Conservation (phyloP, 192 early-diverging fungal species). For the Coemansia furcata region DNA sequence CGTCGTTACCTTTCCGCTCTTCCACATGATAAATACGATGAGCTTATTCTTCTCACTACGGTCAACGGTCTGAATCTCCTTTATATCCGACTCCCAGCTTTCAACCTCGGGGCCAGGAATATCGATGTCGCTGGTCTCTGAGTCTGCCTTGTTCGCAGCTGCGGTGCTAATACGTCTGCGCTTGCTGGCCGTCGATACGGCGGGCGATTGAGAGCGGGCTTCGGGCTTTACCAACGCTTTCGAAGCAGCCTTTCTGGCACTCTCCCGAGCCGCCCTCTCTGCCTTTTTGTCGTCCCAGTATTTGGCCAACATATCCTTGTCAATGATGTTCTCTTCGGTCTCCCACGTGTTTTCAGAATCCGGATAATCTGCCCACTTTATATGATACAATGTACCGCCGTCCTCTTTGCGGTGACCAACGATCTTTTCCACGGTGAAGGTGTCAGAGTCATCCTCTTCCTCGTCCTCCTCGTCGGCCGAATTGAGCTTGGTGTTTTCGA, state of each 20-base stretch:
- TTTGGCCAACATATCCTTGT: slow-evolving; percentile 29
- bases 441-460: slow-evolving; percentile 3
- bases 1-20: slow-evolving; percentile 39
- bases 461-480: background rate
- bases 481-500: slow-evolving; percentile 2
- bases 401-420: slow-evolving; percentile 12
- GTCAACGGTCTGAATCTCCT: slow-evolving; percentile 36
- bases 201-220: background rate
- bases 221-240: background rate
- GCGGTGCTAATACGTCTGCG: slow-evolving; percentile 16
- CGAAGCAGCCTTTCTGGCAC: slow-evolving; percentile 8
- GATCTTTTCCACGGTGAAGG: slow-evolving; percentile 28
- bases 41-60: slow-evolving; percentile 18
- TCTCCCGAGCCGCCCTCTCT: slow-evolving; percentile 7
- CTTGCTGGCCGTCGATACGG: slow-evolving; percentile 5
- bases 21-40: slow-evolving; percentile 51
- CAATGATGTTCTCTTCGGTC: slow-evolving; percentile 52
- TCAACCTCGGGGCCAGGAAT: slow-evolving; percentile 5
- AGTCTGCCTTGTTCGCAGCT: background rate
- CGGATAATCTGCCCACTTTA: slow-evolving; percentile 59
- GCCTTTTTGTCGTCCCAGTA: slow-evolving; percentile 30
- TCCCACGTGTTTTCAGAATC: slow-evolving; percentile 60
- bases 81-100: slow-evolving; percentile 29
- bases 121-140: background rate
- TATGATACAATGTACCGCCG: slow-evolving; percentile 33